Evolutionary conservation across 176 grass and related monocot species (phyloP), one percentile per base, ranked within the genome.

Genomic region (Rhynchospora tenuis): DNA sequence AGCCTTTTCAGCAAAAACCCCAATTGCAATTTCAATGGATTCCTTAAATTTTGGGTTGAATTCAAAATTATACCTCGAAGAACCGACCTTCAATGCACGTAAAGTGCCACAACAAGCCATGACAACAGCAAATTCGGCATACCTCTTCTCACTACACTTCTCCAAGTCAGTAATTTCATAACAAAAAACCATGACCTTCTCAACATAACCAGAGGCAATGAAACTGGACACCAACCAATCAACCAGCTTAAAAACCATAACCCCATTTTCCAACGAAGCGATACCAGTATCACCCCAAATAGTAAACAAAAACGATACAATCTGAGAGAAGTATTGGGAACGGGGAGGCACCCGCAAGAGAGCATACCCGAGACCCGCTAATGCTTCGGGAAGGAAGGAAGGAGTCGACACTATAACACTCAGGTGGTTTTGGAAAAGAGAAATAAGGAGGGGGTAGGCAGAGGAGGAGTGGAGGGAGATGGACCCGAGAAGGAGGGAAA

Each of bases 221-320:
- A 91, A 93, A 4, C 91, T 87, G 80, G 89, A 60, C 0, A 92
- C 86, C 64, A 90, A 55, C 95, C 95, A 95, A 46, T 98, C 95
- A 23, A 91, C 80, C 86, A 98, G 80, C 81, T 86, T 88, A 14
- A 98, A 91, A 66, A 90, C 0, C 86, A 91, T 89, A 52, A 98
- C 50, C 63, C 84, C 90, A 28, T 87, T 78, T 62, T 62, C 26
- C 1, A 91, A 46, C 14, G 62, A 26, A 50, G 70, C 31, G 28
- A 26, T 58, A 5, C 64, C 51, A 0, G 26, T 72, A 73, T 78
- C 72, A 23, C 80, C 72, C 38, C 95, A 98, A 11, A 91, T 84
- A 56, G 79, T 73, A 50, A 94, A 47, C 54, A 98, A 59, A 76
- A 66, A 81, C 3, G 22, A 60, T n/a, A 88, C 1, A 38, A 90